Evolutionary conservation across 176 grass and related monocot genomes (phyloP).

Genomic region (Areca catechu): DNA sequence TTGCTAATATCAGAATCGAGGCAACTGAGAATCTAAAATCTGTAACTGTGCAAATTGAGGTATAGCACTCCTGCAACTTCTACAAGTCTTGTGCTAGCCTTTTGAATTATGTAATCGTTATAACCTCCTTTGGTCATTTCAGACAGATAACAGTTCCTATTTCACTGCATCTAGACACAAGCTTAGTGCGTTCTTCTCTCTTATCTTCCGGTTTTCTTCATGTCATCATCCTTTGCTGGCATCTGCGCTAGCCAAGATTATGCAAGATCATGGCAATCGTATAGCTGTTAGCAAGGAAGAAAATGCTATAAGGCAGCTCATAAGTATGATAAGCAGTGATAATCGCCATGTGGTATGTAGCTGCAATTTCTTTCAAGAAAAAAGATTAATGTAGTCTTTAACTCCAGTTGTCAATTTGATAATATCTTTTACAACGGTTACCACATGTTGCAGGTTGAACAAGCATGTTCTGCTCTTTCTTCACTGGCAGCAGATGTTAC

Average conservation of each 20-base stretch:
- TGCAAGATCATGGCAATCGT: slow-evolving; percentile 82
- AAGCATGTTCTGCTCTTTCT: slow-evolving; percentile 89
- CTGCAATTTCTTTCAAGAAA: too few relatives aligned
- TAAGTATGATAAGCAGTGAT: slow-evolving; percentile 96
- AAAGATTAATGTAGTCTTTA: too few relatives aligned
- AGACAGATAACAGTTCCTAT: slow-evolving; percentile 91
- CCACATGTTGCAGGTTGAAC: slow-evolving; percentile 59
- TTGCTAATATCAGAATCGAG: slow-evolving; percentile 98
- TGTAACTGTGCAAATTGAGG: slow-evolving; percentile 92
- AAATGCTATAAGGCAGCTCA: slow-evolving; percentile 81
- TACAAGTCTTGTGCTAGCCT: slow-evolving; percentile 10
- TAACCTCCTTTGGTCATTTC: slow-evolving; percentile 32
- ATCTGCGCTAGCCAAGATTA: slow-evolving; percentile 88
- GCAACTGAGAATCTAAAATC: slow-evolving; percentile 84
- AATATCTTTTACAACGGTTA: background rate
- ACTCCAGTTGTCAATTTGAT: too few relatives aligned
- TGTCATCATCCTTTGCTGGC: slow-evolving; percentile 95
- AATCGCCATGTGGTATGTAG: slow-evolving; percentile 81
- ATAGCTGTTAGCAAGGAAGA: slow-evolving; percentile 90
- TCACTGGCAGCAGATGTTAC: slow-evolving; percentile 79
- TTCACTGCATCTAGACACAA: slow-evolving; percentile 82
- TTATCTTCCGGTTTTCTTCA: slow-evolving; percentile 97
- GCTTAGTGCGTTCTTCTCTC: slow-evolving; percentile 91
- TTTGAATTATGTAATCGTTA: background rate
- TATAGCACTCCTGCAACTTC: slow-evolving; percentile 28